These are phyloP conservation scores for Grosmannia penicillata DNA, from an alignment of 2,329 filamentous ascomycete genomes.

Conservation along the genomic window DNA sequence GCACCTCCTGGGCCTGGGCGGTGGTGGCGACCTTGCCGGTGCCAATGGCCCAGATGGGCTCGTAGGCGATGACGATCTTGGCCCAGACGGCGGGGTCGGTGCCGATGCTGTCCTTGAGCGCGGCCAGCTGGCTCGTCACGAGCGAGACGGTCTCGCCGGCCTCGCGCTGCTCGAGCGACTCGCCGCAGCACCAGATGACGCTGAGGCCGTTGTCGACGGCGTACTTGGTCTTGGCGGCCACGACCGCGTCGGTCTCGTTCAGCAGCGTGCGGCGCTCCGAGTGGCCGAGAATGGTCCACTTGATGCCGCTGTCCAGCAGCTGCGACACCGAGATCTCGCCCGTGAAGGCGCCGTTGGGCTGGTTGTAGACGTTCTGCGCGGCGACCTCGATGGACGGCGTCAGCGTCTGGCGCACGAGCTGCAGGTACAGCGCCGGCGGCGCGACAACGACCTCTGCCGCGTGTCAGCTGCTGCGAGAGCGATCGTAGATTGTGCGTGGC, in stretches of 20 bases:
- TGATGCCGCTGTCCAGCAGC: constrained; percentile 76
- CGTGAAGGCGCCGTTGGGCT: constrained; percentile 92
- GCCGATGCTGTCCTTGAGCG: constrained; percentile 52
- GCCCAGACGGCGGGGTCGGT: constrained; percentile 54
- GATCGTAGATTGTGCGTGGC: too few relatives aligned
- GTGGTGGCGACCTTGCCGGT: constrained; percentile 87
- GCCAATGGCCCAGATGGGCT: constrained; percentile 94
- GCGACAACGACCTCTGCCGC: constrained; percentile 80
- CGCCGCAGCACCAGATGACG: constrained; percentile 95
- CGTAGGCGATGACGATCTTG: constrained; percentile 93
- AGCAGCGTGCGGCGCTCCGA: constrained; percentile 87
- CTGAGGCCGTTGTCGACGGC: constrained; percentile 73
- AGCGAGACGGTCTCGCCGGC: constrained; percentile 71
- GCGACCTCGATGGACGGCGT: constrained; percentile 68
- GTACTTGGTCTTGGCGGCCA: constrained; percentile 89
- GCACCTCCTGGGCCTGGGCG: constrained; percentile 85
- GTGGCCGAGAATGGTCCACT: constrained; percentile 88
- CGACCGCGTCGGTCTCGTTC: constrained; percentile 69
- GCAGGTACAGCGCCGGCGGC: constrained; percentile 81
- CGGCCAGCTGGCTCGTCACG: constrained; percentile 71
- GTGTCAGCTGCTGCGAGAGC: too few relatives aligned
- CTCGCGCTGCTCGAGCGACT: constrained; percentile 88
- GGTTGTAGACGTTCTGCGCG: constrained; percentile 94
- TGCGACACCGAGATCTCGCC: constrained; percentile 90
- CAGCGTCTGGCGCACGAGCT: constrained; percentile 67